Percentiles rank a stretch among this genome's conserved stretches.
Evolutionary conservation across 192 early-diverging fungal species (phyloP).

Genomic region (Physocladia obscura): DNA sequence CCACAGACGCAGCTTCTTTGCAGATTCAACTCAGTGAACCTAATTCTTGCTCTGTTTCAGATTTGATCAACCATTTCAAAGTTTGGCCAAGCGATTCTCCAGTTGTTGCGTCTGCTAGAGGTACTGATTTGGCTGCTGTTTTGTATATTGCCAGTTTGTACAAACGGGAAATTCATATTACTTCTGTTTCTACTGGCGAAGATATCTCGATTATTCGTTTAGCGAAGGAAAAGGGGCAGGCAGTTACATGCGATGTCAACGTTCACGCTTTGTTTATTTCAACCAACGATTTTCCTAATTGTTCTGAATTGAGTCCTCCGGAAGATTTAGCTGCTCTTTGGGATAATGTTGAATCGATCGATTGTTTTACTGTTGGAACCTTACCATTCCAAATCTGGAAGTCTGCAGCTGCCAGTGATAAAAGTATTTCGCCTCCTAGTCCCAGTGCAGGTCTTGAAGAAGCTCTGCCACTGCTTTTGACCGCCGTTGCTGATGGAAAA

Average conservation of each 20-base stretch:
- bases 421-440: conserved; percentile 6
- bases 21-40: conserved; percentile 60
- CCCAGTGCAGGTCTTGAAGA: conserved; percentile 62
- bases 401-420: conserved; percentile 36
- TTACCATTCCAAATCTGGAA: conserved; percentile 62
- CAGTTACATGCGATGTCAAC: conserved; percentile 92
- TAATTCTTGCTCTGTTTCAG: conserved; percentile 44
- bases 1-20: conserved; percentile 52
- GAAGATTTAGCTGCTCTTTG: conserved; percentile 76
- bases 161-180: conserved; percentile 83
- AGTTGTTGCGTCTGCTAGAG: conserved; percentile 82
- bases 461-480: conserved; percentile 73
- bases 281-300: conserved; percentile 38
- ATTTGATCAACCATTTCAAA: conserved; percentile 72
- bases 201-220: conserved; percentile 85
- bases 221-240: conserved; percentile 80
- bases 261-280: conserved; percentile 82
- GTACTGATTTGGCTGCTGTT: conserved; percentile 83
- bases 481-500: conserved; percentile 76
- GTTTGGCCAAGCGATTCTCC: conserved; percentile 75
- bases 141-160: conserved; percentile 84
- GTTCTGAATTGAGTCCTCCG: conserved; percentile 31
- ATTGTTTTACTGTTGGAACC: conserved; percentile 87
- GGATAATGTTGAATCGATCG: conserved; percentile 72
- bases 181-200: conserved; percentile 72